Evolutionary conservation across 306 rosid genomes (phyloP).

Genomic region (Glycine tomentella): DNA sequence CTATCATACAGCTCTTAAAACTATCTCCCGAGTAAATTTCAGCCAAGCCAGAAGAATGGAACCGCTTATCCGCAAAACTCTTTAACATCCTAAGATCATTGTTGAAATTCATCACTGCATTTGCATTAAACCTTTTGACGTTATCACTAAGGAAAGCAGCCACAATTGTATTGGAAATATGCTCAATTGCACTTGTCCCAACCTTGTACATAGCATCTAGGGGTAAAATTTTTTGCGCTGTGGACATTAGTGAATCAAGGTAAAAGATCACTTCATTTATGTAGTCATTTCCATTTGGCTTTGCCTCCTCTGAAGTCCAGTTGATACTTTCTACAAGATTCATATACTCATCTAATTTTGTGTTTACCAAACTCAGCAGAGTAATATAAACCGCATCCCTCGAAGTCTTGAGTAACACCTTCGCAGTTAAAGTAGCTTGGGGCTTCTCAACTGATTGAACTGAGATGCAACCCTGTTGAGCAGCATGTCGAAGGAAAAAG

Average conservation of each 20-base stretch:
- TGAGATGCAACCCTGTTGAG: conserved; percentile 67
- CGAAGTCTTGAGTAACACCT: conserved; percentile 71
- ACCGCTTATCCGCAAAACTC: conserved; percentile 79
- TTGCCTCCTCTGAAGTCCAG: conserved; percentile 85
- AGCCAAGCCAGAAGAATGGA: conserved; percentile 69
- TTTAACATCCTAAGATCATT: conserved; percentile 68
- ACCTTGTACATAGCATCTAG: conserved; percentile 82
- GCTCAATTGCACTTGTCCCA: conserved; percentile 86
- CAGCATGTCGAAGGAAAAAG: conserved; percentile 77
- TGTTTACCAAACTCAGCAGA: conserved; percentile 65
- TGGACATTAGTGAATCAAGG: conserved; percentile 85
- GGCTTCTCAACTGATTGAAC: conserved; percentile 69
- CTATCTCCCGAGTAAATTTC: conserved; percentile 68
- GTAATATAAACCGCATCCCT: conserved; percentile 81
- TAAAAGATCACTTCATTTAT: conserved; percentile 77
- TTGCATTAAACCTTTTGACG: conserved; percentile 84
- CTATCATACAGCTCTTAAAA: conserved; percentile 68
- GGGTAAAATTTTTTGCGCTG: conserved; percentile 88
- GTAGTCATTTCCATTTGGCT: conserved; percentile 70
- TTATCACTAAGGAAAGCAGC: conserved; percentile 75
- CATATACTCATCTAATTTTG: conserved; percentile 80
- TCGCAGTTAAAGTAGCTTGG: conserved; percentile 78
- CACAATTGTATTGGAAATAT: conserved; percentile 70
- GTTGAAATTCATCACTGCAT: conserved; percentile 66
- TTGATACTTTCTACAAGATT: conserved; percentile 63